phyloP scores from a whole-genome alignment of 2,329 filamentous ascomycete species.

The Penicillium sp. region DNA sequence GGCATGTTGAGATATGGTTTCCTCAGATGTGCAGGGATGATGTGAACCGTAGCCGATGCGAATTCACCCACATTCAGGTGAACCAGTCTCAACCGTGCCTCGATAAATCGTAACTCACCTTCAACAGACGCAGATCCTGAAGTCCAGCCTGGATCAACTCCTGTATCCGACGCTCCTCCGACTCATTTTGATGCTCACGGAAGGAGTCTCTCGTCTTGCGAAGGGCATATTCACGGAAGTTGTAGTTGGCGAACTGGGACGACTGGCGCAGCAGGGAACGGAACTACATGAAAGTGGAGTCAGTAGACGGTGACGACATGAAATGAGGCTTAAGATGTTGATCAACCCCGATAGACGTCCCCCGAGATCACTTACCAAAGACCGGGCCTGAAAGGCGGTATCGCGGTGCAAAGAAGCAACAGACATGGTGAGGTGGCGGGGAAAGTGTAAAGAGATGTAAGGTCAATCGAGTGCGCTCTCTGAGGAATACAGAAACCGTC shows the following conservation, averaged over 20 bases:
- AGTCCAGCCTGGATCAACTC: conserved; percentile 85
- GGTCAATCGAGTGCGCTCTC: background rate
- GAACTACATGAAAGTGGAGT: conserved; percentile 58
- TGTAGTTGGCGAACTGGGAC: conserved; percentile 86
- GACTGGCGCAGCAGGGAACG: conserved; percentile 86
- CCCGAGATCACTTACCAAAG: conserved; percentile 38
- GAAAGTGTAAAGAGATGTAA: conserved; percentile 5
- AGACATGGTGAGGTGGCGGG: conserved; percentile 38
- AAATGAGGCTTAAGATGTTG: background rate
- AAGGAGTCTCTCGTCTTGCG: conserved; percentile 89
- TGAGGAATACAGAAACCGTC: background rate
- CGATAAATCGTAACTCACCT: conserved; percentile 59
- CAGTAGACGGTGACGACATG: background rate
- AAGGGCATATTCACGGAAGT: conserved; percentile 95
- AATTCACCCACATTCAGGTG: background rate
- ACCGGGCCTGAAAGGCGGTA: conserved; percentile 49
- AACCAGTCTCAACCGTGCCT: background rate
- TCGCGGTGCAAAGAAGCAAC: conserved; percentile 41
- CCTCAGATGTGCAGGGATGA: background rate
- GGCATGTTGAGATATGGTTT: background rate
- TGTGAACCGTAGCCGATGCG: background rate
- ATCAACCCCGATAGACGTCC: background rate
- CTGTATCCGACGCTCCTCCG: conserved; percentile 75
- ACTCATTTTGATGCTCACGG: conserved; percentile 70
- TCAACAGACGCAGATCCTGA: conserved; percentile 82